Base-by-base conservation (phyloP, 2,329 filamentous ascomycete genomes). In the Phialemoniopsis sp. region DNA sequence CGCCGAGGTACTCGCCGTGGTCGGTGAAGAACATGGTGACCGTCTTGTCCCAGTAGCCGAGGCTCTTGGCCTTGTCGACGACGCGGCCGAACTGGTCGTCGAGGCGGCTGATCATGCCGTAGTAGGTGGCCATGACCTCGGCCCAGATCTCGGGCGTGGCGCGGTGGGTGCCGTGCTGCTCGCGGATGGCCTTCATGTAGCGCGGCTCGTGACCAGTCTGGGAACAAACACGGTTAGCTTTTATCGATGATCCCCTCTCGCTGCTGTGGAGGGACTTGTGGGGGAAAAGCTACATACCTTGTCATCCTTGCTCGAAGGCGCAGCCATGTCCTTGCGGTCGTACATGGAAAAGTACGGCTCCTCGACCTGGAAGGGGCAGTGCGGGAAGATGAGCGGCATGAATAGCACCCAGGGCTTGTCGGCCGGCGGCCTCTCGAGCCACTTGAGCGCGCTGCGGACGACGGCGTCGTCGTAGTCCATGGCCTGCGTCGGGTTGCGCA, bases 311-410 rank as follows among this genome's bases (percentile, higher is more conserved):
- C 19, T 33, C 14, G 34, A 36, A 2, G 41, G 43, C 5, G 18
- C 26, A 0, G 51, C 46, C 32, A 66, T 54, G 2, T 51, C 38
- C 19, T 32, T 37, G 4, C 66, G 58, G 21, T 66, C 55, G 36
- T 72, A 69, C 64, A 69, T 68, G 9, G 60, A 65, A 40, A 71
- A 70, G 39, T 63, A 71, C 1, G 67, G 68, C 48, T 71, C 67
- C 40, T 73, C 68, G 2, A 71, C 66, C 16, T 64, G 55, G 29
- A 72, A 72, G 0, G 67, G 67, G n/a, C 62, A 67, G 44, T 72
- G 63, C 0, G 68, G 65, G 43, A 71, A 68, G 6, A 66, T 46
- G 0, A 68, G 48, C 1, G 66, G 64, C 56, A 70, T 51, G 39
- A 66, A 69, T 0, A 70, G 42, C 1, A 68, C 60, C 63, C 62